phyloP scores from a whole-genome alignment of 306 rosid genomes.

The Arachis stenosperma region DNA sequence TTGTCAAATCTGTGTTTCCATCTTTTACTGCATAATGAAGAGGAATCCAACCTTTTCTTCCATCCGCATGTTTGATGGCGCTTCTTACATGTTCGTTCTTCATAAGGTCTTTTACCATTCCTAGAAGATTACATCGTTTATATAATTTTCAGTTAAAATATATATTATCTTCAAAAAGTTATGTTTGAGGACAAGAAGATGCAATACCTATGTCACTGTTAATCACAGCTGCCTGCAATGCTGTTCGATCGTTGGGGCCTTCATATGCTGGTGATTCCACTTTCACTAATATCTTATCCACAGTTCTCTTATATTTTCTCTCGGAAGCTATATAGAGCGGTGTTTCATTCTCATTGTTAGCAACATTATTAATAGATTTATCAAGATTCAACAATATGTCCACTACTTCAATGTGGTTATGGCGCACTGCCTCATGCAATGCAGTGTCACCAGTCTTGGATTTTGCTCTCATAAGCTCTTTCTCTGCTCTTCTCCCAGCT shows the following conservation, averaged over 20 bases:
- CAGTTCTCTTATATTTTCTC: neutral
- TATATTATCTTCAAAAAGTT: too few relatives aligned
- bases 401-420: neutral
- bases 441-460: neutral
- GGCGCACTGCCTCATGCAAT: conserved; percentile 20
- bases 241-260: conserved; percentile 9
- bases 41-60: neutral
- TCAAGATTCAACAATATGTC: neutral
- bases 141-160: too few relatives aligned
- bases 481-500: neutral
- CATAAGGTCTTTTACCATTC: neutral
- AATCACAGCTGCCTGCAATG: conserved; percentile 19
- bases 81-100: neutral
- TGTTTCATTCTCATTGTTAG: conserved; percentile 2
- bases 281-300: neutral
- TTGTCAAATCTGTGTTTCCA: neutral
- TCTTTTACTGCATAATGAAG: neutral
- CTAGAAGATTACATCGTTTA: neutral
- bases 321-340: conserved; percentile 14
- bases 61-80: neutral
- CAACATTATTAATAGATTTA: neutral
- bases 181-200: neutral
- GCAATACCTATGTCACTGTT: neutral
- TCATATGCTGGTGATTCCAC: neutral
- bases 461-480: conserved; percentile 3